Evolutionary conservation across 2,329 filamentous ascomycete species (phyloP), one percentile per base, ranked within the genome.

Genomic region (Ophiostoma pallidulum): DNA sequence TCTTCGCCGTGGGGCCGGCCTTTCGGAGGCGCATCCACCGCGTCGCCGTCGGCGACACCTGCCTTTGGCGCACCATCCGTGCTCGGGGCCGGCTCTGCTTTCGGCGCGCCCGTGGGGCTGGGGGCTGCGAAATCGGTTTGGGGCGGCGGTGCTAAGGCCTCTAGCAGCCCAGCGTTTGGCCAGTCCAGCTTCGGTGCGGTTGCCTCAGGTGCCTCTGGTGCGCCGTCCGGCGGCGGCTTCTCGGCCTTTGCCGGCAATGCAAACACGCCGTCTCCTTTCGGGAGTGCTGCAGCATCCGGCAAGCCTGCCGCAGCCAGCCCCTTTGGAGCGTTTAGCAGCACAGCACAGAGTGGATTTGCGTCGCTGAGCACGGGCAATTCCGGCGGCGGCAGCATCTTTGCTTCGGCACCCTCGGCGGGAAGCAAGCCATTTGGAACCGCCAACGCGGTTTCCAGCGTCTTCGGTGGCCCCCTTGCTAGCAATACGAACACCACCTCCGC

Each of bases 121-220:
- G 60, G 67, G 36, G 47, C 42, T 16, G 56, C 56, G 41, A 49
- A 59, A 54, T 56, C 55, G 19, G 41, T 51, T 60, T 49, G 65
- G 71, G 39, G 50, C 18, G 19, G 47, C 2, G 37, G 24, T 3
- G 41, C 39, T 8, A 52, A 65, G 5, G 55, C 63, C 35, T 54
- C 62, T 28, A 57, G 60, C 16, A 53, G 64, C 4, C 66, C 74
- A 16, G 64, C 72, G 2, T 81, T 82, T 60, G 77, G 77, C 2
- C 75, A 80, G 57, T 61, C 72, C 8, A 67, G 70, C 13, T 75
- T 77, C 47, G 58, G 70, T 45, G 41, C 58, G 5, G 60, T 66
- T 5, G 64, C 62, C 3, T 66, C 64, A 5, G 60, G 59, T 46
- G 50, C 54, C 3, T 41, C 53, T 10, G 56, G 57, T 6, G 58